A percentile compares a stretch with the other conserved stretches of the same genome.
Conservation (phyloP, 305 asterid species). For the Salvia sclarea region DNA sequence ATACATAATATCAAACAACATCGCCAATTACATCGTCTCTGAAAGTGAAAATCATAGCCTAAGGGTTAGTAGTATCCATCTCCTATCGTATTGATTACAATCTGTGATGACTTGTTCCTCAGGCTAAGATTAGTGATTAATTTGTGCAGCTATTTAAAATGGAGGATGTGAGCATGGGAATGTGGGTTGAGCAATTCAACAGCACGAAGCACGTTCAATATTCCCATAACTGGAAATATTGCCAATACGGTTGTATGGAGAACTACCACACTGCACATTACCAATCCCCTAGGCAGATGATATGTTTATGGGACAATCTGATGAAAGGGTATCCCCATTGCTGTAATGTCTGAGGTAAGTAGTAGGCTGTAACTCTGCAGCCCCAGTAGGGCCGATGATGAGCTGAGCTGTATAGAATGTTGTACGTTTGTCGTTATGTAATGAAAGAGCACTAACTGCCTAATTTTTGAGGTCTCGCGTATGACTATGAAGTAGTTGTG, state of each 20-base stretch:
- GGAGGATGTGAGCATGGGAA: slow-evolving; percentile 99
- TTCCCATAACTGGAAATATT: slow-evolving; percentile 82
- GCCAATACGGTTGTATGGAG: slow-evolving; percentile 92
- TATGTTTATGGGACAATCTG: slow-evolving; percentile 88
- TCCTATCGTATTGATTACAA: background rate
- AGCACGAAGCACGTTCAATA: slow-evolving; percentile 61
- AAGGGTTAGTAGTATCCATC: slow-evolving; percentile 54
- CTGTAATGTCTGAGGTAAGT: slow-evolving; percentile 63
- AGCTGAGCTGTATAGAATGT: slow-evolving; percentile 26
- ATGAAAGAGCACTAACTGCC: background rate
- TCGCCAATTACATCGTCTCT: slow-evolving; percentile 66
- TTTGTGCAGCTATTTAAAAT: slow-evolving; percentile 92
- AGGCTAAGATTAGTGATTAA: background rate
- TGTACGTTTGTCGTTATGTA: slow-evolving; percentile 13
- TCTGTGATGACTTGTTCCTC: slow-evolving; percentile 15
- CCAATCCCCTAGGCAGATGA: slow-evolving; percentile 95
- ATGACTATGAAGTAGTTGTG: no score
- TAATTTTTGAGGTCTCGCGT: no score
- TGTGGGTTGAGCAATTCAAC: slow-evolving; percentile 97
- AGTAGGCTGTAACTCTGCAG: slow-evolving; percentile 13
- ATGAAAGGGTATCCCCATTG: slow-evolving; percentile 71
- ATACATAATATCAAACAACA: slow-evolving; percentile 73
- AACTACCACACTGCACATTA: slow-evolving; percentile 93
- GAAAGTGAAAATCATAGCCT: slow-evolving; percentile 63
- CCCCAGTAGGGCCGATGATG: slow-evolving; percentile 5